phyloP scores from a whole-genome alignment of 129 eudicot genomes.

The Pseudognaphalium luteoalbum region DNA sequence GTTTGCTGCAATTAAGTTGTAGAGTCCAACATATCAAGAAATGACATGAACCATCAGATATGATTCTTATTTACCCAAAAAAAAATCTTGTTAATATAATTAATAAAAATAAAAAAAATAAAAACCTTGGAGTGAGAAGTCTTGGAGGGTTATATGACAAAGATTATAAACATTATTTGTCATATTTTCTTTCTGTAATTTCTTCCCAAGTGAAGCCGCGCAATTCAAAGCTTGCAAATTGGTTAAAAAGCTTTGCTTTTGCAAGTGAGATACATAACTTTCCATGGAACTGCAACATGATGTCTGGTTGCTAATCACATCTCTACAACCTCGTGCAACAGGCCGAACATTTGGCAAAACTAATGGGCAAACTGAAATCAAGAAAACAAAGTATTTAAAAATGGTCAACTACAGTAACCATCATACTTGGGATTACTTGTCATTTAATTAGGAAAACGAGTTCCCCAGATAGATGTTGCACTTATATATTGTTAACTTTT shows the following conservation, averaged over 20 bases:
- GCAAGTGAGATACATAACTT: conserved; percentile 72
- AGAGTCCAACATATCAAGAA: conserved; percentile 41
- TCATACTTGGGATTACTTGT: background rate
- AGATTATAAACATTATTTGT: conserved; percentile 69
- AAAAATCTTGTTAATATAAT: background rate
- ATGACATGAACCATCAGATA: conserved; percentile 36
- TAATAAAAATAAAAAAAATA: conserved; percentile 14
- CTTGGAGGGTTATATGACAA: conserved; percentile 82
- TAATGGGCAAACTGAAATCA: conserved; percentile 79
- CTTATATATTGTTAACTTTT: background rate
- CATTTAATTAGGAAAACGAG: background rate
- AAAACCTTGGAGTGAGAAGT: conserved; percentile 95
- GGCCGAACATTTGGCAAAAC: conserved; percentile 65
- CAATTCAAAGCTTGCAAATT: conserved; percentile 96
- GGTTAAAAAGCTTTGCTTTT: conserved; percentile 87
- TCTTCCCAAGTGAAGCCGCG: conserved; percentile 89
- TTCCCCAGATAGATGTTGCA: background rate
- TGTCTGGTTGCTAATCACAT: conserved; percentile 47
- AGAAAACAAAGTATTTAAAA: background rate
- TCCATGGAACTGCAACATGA: conserved; percentile 73
- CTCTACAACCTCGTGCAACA: conserved; percentile 58
- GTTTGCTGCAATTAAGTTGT: conserved; percentile 45
- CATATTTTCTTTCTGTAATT: conserved; percentile 68
- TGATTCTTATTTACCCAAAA: conserved; percentile 4
- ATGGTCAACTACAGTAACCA: background rate